phyloP scores from a whole-genome alignment of 2,329 filamentous ascomycete species.

The Alternaria sp. region DNA sequence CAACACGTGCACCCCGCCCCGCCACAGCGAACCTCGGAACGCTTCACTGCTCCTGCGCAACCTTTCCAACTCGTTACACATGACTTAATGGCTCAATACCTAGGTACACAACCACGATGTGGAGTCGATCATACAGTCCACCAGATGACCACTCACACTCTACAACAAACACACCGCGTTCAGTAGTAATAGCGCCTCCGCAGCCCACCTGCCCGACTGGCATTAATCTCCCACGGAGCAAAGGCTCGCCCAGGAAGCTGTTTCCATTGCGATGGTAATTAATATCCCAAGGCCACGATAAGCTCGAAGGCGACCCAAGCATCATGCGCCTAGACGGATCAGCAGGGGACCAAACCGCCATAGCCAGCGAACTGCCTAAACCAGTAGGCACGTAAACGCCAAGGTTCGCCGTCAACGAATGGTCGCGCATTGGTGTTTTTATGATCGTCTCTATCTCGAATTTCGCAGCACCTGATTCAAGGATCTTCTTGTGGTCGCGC shows the following conservation, averaged over 20 bases:
- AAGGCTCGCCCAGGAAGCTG: slow-evolving; percentile 32
- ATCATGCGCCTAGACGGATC: slow-evolving; percentile 20
- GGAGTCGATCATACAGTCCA: neutral
- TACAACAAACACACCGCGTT: neutral
- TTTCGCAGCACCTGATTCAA: neutral
- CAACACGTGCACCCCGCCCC: neutral
- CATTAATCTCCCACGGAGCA: slow-evolving; percentile 30
- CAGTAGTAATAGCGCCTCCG: neutral
- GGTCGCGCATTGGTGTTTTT: slow-evolving; percentile 6
- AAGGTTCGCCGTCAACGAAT: neutral
- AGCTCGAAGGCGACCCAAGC: slow-evolving; percentile 11
- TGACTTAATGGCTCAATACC: neutral
- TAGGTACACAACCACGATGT: neutral
- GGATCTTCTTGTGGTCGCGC: neutral
- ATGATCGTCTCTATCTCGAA: neutral
- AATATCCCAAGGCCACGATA: slow-evolving; percentile 34
- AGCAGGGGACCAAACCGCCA: slow-evolving; percentile 11
- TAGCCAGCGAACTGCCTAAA: slow-evolving; percentile 20
- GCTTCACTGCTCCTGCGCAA: neutral
- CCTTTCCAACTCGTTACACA: neutral
- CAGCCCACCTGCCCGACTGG: slow-evolving; percentile 35
- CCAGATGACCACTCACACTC: neutral
- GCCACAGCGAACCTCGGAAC: neutral
- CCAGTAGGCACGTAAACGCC: slow-evolving; percentile 9
- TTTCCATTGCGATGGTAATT: slow-evolving; percentile 21